phyloP scores from a whole-genome alignment of 257 asterid genomes.

The Solanum neorickii region DNA sequence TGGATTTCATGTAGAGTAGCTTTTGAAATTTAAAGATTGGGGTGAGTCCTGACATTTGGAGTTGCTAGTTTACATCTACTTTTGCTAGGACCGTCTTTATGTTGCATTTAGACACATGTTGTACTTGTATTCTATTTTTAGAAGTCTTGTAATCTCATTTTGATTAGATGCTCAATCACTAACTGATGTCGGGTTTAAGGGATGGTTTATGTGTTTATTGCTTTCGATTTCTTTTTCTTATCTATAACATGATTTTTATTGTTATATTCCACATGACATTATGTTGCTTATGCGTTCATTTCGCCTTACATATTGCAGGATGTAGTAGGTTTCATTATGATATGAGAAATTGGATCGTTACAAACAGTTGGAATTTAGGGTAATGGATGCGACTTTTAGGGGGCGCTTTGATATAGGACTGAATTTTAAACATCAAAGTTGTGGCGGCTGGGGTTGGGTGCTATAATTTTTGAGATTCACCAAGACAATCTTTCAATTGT shows the following conservation, averaged over 20 bases:
- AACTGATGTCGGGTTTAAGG: not conserved
- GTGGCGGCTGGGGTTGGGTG: not conserved
- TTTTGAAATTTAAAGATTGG: not conserved
- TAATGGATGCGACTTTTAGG: not conserved
- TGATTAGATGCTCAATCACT: not conserved
- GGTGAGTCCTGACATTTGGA: not conserved
- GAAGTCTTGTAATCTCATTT: not conserved
- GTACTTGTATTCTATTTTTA: not conserved
- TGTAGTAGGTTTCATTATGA: not conserved
- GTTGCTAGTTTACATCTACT: not conserved
- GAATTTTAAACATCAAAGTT: not conserved
- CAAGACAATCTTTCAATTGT: not conserved
- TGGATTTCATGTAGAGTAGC: not conserved
- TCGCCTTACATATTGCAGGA: not conserved
- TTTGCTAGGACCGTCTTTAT: not conserved
- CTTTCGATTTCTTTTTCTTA: too few relatives aligned
- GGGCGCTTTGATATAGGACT: not conserved
- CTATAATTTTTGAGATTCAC: not conserved
- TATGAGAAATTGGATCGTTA: too few relatives aligned
- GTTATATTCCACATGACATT: not conserved
- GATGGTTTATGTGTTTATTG: not conserved
- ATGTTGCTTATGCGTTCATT: rapidly evolving
- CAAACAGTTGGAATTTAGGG: not conserved
- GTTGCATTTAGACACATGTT: not conserved
- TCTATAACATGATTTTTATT: too few relatives aligned